Base-by-base conservation (phyloP, 768 basidiomycete genomes). In the Macrolepiota albuminosa region DNA sequence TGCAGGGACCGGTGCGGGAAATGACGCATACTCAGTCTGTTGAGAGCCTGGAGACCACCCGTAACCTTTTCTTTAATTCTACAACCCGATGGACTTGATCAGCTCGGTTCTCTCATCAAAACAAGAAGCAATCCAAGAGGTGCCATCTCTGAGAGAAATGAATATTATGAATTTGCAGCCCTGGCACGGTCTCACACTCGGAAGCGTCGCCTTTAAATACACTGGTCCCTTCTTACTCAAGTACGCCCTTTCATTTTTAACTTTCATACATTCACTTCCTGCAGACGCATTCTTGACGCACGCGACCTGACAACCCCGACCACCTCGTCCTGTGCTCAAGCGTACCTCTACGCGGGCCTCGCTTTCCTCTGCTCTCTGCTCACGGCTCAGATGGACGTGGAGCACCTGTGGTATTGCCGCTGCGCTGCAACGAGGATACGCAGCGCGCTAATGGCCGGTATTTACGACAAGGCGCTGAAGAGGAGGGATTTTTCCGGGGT, bases 391-490 rank as follows among this genome's bases (percentile, higher is more conserved):
- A 77, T 85, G 1, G 88, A 93, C 64, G 73, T 87, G 3, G 86
- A 88, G 59, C 89, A 91, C 68, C 76, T 92, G 14, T 94, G 91
- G 90, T 85, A 81, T 57, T 86, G 88, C 24, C 83, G 94, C 47
- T 84, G 92, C n/a, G 91, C 85, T 0, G 69, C 78, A 0, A 88
- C 87, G 1, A 80, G 90, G 26, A 84, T 92, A 4, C 85, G 90
- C 8, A 81, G 82, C 13, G 89, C 90, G 72, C 80, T 95, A 18
- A 94, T 92, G 86, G 86, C 90, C 0, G 74, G 86, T 2, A 91
- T 96, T 55, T 96, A 95, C 67, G 89, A 93, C 70, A 97, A 97
- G 70, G 83, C 93, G 1, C 73, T 96, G 39, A 89, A 88, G 70
- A 76, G 94, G 34, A 88, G 84, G 67, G 93, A 95, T 68, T 90